Conservation (phyloP, 208 protist species). For the Lotmaria passim region DNA sequence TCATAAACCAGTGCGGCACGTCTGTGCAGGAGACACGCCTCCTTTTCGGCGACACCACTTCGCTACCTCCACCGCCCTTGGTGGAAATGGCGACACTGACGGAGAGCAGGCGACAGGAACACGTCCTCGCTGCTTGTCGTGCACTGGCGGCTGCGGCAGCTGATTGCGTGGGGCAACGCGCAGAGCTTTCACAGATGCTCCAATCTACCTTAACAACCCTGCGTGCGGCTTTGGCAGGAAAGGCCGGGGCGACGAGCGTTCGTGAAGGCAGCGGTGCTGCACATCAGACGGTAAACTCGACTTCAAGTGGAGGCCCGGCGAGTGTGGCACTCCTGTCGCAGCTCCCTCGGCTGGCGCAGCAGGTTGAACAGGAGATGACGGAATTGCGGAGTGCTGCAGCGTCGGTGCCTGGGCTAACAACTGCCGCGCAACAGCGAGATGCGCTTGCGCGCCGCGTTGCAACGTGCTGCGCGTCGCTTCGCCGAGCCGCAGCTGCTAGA, state of each 20-base stretch:
- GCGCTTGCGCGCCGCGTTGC: background rate
- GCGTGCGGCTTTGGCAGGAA: background rate
- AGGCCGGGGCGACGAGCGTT: background rate
- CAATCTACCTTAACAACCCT: background rate
- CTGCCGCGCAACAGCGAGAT: constrained; percentile 2
- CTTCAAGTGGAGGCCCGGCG: background rate
- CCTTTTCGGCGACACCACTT: background rate
- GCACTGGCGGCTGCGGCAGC: background rate
- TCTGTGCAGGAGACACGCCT: background rate
- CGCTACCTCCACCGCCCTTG: background rate
- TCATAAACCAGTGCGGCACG: background rate
- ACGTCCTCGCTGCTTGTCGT: background rate
- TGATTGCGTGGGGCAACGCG: background rate
- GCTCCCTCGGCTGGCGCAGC: constrained; percentile 8
- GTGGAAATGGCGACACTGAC: background rate
- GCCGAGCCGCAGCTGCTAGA: background rate
- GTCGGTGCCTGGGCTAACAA: background rate
- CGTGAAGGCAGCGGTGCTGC: background rate
- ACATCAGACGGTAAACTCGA: no score
- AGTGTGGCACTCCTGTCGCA: background rate
- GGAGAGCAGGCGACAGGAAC: background rate
- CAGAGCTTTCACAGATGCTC: background rate
- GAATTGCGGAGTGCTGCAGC: background rate
- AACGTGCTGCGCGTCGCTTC: background rate
- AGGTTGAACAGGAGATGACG: background rate